phyloP scores from a whole-genome alignment of 805 yeast genomes.

The Kurtzmaniella fragi region DNA sequence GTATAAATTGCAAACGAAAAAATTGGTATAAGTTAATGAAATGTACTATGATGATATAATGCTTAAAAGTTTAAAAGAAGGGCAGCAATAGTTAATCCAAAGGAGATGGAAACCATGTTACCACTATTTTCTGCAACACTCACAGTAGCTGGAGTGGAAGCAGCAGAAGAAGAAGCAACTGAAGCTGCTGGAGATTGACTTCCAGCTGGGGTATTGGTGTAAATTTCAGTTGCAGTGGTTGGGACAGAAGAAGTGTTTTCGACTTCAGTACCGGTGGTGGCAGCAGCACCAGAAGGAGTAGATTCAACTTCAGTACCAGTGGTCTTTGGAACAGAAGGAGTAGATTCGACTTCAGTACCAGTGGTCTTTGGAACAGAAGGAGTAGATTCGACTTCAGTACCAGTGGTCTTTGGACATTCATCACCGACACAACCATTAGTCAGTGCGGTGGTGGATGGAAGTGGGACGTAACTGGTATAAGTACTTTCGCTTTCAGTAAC shows the following conservation, averaged over 20 bases:
- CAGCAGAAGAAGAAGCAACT: not conserved
- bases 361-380: slow-evolving; percentile 3
- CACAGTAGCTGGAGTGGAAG: not conserved
- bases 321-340: slow-evolving; percentile 1
- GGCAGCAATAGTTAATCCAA: not conserved
- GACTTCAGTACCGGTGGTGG: not conserved
- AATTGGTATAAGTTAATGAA: too few species aligned
- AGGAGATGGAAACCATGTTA: not conserved
- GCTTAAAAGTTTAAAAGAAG: not conserved
- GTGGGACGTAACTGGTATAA: slow-evolving; percentile 18
- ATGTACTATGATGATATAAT: too few species aligned
- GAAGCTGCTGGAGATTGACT: not conserved
- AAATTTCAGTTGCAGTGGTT: not conserved
- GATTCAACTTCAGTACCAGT: not conserved
- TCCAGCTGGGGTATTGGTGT: not conserved
- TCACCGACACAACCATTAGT: slow-evolving; percentile 3
- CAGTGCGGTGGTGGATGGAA: slow-evolving; percentile 2
- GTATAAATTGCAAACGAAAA: not conserved
- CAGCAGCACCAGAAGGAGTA: not conserved
- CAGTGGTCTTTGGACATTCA: not conserved
- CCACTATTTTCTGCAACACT: not conserved
- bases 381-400: slow-evolving; percentile 1
- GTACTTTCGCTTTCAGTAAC: slow-evolving; percentile 7
- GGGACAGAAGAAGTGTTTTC: not conserved
- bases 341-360: not conserved